A percentile compares a stretch with the other conserved stretches of the same genome.
Conservation (phyloP, 2,329 filamentous ascomycete species). For the Fonsecaea pedrosoi region DNA sequence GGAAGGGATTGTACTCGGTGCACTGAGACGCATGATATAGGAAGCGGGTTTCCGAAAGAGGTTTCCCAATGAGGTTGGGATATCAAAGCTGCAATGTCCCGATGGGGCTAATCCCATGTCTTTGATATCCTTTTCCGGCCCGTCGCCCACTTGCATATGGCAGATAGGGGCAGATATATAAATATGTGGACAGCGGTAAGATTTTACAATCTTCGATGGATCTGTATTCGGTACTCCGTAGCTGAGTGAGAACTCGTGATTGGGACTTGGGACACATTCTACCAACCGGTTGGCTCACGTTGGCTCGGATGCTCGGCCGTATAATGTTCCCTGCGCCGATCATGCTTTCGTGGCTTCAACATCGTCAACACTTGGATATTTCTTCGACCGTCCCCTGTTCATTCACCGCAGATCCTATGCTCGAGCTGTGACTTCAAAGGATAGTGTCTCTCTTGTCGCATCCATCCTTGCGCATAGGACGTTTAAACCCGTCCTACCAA, state of each 20-base stretch:
- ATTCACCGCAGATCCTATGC: not conserved
- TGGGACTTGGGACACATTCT: too few species aligned
- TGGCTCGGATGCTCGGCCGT: not conserved
- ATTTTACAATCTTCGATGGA: too few species aligned
- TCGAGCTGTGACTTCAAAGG: not conserved
- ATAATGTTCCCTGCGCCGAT: conserved; percentile 7
- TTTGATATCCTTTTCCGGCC: not conserved
- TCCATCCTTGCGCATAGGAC: not conserved
- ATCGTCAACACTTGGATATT: not conserved
- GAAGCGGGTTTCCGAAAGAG: conserved; percentile 10
- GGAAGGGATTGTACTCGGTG: not conserved
- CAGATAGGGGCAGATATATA: not conserved
- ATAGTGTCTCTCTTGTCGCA: not conserved
- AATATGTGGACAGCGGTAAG: not conserved
- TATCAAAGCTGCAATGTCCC: not conserved
- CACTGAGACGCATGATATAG: not conserved
- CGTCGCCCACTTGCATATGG: not conserved
- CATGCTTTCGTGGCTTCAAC: conserved; percentile 11
- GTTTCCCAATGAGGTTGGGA: conserved; percentile 6
- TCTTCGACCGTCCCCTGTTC: not conserved
- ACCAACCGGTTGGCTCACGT: not conserved
- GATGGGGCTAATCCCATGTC: not conserved
- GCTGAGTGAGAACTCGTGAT: too few species aligned
- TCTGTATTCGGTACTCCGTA: too few species aligned
- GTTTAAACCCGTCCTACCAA: not conserved